Evolutionary conservation across 2,329 filamentous ascomycete species (phyloP).

Genomic region (Dactylonectria macrodidyma): DNA sequence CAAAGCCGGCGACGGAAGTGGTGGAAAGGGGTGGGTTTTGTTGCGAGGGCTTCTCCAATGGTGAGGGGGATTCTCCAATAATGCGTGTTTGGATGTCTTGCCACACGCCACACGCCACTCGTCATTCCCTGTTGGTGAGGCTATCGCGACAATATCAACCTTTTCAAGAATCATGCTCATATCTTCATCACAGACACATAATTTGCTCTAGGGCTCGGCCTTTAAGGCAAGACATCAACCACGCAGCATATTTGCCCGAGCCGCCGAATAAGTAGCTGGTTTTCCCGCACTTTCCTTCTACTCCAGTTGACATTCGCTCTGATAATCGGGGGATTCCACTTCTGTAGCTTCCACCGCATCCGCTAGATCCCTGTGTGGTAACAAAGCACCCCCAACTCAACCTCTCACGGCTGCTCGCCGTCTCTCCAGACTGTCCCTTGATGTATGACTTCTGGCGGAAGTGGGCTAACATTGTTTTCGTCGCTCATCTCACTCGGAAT

Average conservation of each 20-base stretch:
- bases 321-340: neutral
- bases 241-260: no score
- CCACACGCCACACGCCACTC: neutral
- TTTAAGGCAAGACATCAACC: no score
- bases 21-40: neutral
- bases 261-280: neutral
- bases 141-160: neutral
- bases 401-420: constrained; percentile 28
- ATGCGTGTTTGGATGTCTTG: no score
- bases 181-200: neutral
- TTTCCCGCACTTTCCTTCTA: neutral
- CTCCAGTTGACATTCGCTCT: neutral
- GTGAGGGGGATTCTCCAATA: no score
- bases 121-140: neutral
- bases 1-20: neutral
- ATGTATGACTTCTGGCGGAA: constrained; percentile 34
- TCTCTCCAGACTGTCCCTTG: constrained; percentile 33
- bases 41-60: neutral
- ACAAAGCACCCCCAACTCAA: constrained; percentile 1
- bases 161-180: neutral
- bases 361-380: neutral
- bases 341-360: neutral
- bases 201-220: neutral
- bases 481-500: constrained; percentile 20
- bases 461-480: constrained; percentile 6